Base-by-base conservation (phyloP, 2,329 filamentous ascomycete genomes). In the Pseudogymnoascus sp. region DNA sequence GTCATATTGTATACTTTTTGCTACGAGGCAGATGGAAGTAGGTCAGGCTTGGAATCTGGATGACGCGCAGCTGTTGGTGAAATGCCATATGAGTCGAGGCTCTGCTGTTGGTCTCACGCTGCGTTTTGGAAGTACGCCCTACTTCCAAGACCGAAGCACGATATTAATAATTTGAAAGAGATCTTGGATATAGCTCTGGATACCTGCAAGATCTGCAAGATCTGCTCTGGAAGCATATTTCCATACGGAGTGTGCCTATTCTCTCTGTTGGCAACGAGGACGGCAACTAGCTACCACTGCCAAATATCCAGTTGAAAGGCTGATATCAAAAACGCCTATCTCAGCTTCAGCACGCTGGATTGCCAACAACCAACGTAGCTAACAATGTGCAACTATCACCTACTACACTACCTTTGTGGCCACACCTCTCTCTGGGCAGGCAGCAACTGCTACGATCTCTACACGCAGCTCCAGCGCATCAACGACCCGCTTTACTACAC, bases 361-460 rank as follows among this genome's bases (percentile, higher is more conserved):
- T 2, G 9, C 7, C 49, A 55, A 19, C 16, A 25, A 22, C 49
- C 16, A 25, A 22, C 49, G 16, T 11, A 23, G 12, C 6, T 25
- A n/a, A 58, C 38, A 60, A 73, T 73, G 71, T 73, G 71, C 62
- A 66, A 66, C 52, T 73, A 72, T 67, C 69, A 62, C 58, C 63
- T 61, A 58, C 52, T 71, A n/a, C 62, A 67, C 23, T 62, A 60
- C 8, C 67, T 66, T n/a, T 73, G 71, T 33, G 70, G 71, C 3
- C 71, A 73, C 60, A 60, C 62, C 41, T 64, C 60, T 22, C 68
- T 73, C 59, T 62, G 69, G 30, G 69, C 70, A 5, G 69, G 68
- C 11, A 62, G 69, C 5, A 66, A 65, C 62, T 73, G 71, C 62
- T 69, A 71, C 60, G 65, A 65, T 16, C 66, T 73, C 39, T 72